Evolutionary conservation across 2,329 filamentous ascomycete species (phyloP).

Genomic region (Ophidiomyces ophidiicola): DNA sequence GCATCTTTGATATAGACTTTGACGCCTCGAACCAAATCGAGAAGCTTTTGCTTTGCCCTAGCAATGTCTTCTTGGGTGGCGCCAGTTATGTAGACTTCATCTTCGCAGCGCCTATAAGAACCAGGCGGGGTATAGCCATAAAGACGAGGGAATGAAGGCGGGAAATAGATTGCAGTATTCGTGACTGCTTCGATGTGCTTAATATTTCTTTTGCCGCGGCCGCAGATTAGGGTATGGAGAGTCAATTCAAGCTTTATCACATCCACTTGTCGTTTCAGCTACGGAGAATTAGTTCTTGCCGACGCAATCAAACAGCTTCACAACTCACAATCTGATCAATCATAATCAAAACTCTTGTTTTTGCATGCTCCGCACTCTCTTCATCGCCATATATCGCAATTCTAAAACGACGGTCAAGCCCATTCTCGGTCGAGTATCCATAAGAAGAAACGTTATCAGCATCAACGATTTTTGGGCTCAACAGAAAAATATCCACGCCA

Average conservation of each 20-base stretch:
- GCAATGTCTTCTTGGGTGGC: slow-evolving; percentile 73
- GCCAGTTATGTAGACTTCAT: slow-evolving; percentile 91
- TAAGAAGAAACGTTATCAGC: slow-evolving; percentile 66
- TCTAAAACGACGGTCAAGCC: slow-evolving; percentile 76
- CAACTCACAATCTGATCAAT: slow-evolving; percentile 76
- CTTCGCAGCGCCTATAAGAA: slow-evolving; percentile 67
- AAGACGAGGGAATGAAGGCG: slow-evolving; percentile 80
- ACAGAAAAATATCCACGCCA: slow-evolving; percentile 89
- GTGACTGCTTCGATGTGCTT: slow-evolving; percentile 94
- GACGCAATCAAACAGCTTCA: no score
- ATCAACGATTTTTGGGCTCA: slow-evolving; percentile 74
- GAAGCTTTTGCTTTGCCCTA: slow-evolving; percentile 79
- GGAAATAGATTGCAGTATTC: slow-evolving; percentile 95
- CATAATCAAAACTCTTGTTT: slow-evolving; percentile 89
- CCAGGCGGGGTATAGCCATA: slow-evolving; percentile 81
- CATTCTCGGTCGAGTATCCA: slow-evolving; percentile 65
- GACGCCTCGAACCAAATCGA: slow-evolving; percentile 67
- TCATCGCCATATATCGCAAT: slow-evolving; percentile 92
- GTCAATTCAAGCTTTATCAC: slow-evolving; percentile 70
- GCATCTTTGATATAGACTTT: slow-evolving; percentile 88
- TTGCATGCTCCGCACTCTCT: slow-evolving; percentile 90
- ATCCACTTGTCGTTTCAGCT: slow-evolving; percentile 54
- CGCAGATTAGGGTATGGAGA: slow-evolving; percentile 83
- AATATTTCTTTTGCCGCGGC: slow-evolving; percentile 90
- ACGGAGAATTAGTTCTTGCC: slow-evolving; percentile 7